A percentile compares a stretch with the other conserved stretches of the same genome.
phyloP scores from a whole-genome alignment of 23 red algal species.

The Porphyridium purpureum region DNA sequence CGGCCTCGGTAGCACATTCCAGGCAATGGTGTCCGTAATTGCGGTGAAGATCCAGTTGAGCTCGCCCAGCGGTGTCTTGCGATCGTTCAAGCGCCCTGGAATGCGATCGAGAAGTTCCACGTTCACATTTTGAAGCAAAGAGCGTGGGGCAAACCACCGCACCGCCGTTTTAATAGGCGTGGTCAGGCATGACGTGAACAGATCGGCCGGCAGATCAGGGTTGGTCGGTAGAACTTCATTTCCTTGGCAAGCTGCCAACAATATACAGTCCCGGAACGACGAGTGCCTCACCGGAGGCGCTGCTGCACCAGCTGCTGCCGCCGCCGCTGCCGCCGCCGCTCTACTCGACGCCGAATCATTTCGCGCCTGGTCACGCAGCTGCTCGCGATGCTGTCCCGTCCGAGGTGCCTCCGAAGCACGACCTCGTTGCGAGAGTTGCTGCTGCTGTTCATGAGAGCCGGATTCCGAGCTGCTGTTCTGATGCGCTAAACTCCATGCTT shows the following conservation, averaged over 20 bases:
- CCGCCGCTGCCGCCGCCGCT: neutral
- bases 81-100: constrained; percentile 57
- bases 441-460: constrained; percentile 1
- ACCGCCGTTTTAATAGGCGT: constrained; percentile 88
- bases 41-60: constrained; percentile 91
- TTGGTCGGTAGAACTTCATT: constrained; percentile 49
- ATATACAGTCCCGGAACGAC: constrained; percentile 4
- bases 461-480: too few species aligned
- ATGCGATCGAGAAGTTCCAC: constrained; percentile 77
- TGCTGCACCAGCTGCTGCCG: neutral
- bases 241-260: constrained; percentile 58
- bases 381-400: too few species aligned
- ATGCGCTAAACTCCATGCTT: too few species aligned
- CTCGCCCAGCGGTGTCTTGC: constrained; percentile 76
- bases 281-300: neutral
- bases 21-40: constrained; percentile 96
- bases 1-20: constrained; percentile 74
- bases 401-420: too few species aligned
- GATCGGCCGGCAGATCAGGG: constrained; percentile 67
- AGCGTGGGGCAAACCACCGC: constrained; percentile 49
- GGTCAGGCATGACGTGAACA: constrained; percentile 92
- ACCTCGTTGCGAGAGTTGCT: neutral
- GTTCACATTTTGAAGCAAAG: constrained; percentile 32
- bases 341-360: neutral
- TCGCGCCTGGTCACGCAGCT: too few species aligned